phyloP scores from a whole-genome alignment of 306 rosid species.

The Vicia villosa region DNA sequence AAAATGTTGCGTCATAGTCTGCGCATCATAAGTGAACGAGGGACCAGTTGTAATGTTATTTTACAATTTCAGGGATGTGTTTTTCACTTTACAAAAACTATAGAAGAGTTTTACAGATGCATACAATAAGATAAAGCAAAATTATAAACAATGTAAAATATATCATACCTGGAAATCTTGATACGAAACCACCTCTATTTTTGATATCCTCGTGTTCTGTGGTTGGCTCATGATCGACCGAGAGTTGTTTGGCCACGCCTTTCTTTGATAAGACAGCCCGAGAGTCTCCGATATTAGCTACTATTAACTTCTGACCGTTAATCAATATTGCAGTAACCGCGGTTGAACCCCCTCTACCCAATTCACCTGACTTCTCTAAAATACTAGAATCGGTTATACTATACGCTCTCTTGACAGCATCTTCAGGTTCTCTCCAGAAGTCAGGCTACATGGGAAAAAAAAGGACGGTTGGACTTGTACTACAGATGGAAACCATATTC shows the following conservation, averaged over 20 bases:
- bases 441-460: conserved; percentile 57
- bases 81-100: neutral
- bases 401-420: conserved; percentile 76
- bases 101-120: neutral
- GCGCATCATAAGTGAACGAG: too few species aligned
- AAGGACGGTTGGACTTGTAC: conserved; percentile 18
- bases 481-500: conserved; percentile 31
- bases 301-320: conserved; percentile 73
- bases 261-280: conserved; percentile 79
- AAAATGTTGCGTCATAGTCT: too few species aligned
- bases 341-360: conserved; percentile 96
- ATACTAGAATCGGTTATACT: conserved; percentile 66
- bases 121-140: neutral
- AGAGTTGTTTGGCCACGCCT: conserved; percentile 75
- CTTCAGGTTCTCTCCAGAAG: conserved; percentile 78
- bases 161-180: conserved; percentile 81
- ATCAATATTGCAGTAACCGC: conserved; percentile 96
- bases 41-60: neutral
- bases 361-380: conserved; percentile 73
- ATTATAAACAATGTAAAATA: conserved; percentile 1
- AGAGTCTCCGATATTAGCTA: conserved; percentile 96
- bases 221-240: conserved; percentile 91
- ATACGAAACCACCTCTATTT: conserved; percentile 88
- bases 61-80: neutral
- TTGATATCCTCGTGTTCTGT: conserved; percentile 65